phyloP scores from a whole-genome alignment of 306 rosid genomes.

The Fragaria ananassa region DNA sequence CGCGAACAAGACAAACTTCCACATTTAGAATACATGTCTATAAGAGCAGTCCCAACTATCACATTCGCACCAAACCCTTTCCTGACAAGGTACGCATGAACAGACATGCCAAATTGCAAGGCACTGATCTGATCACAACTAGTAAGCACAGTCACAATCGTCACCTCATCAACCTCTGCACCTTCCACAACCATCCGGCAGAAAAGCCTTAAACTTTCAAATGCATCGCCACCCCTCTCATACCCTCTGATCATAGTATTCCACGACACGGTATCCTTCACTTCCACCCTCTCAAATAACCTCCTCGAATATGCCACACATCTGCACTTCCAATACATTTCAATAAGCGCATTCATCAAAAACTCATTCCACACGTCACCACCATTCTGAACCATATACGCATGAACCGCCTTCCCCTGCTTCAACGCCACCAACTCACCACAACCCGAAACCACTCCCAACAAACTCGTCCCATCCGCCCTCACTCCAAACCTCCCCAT shows the following conservation, averaged over 20 bases:
- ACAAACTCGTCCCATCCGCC: slow-evolving; percentile 52
- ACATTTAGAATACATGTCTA: slow-evolving; percentile 63
- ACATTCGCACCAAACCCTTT: slow-evolving; percentile 44
- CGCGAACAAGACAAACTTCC: slow-evolving; percentile 48
- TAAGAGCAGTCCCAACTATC: slow-evolving; percentile 48
- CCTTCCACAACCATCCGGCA: slow-evolving; percentile 42
- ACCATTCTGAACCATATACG: slow-evolving; percentile 36
- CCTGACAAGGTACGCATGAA: slow-evolving; percentile 48
- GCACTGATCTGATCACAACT: slow-evolving; percentile 52
- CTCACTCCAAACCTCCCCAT: slow-evolving; percentile 34
- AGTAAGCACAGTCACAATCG: slow-evolving; percentile 39
- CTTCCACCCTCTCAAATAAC: slow-evolving; percentile 38
- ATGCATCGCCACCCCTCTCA: slow-evolving; percentile 45
- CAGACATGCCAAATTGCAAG: slow-evolving; percentile 41
- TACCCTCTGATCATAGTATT: slow-evolving; percentile 59
- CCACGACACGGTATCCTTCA: slow-evolving; percentile 52
- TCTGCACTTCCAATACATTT: slow-evolving; percentile 52
- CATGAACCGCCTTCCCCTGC: slow-evolving; percentile 48
- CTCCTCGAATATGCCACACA: slow-evolving; percentile 35
- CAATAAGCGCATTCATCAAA: slow-evolving; percentile 49
- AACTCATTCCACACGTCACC: slow-evolving; percentile 30
- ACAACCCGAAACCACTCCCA: slow-evolving; percentile 49
- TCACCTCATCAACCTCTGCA: slow-evolving; percentile 51
- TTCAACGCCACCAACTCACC: slow-evolving; percentile 40
- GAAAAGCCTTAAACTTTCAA: slow-evolving; percentile 48